These are phyloP conservation scores for Aspergillus ochraceus DNA, from an alignment of 2,329 filamentous ascomycete species.

Conservation along the genomic window DNA sequence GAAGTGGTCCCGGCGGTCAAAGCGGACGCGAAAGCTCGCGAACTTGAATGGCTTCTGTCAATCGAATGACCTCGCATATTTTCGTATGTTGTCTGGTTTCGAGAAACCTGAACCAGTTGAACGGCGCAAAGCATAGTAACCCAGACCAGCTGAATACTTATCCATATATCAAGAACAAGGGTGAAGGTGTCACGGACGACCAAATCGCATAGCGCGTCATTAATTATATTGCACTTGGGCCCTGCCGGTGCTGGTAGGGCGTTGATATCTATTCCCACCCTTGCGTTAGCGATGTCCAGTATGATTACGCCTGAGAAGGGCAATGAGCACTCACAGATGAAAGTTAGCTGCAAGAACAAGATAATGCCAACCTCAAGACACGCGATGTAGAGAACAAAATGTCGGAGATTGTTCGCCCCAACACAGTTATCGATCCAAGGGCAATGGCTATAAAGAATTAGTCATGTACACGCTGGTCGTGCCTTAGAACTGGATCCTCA, in stretches of 20 bases:
- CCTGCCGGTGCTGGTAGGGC: conserved; percentile 53
- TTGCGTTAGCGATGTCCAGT: conserved; percentile 3
- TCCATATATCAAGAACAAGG: conserved; percentile 77
- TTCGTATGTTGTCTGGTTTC: conserved; percentile 94
- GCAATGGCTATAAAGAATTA: conserved; percentile 67
- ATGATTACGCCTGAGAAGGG: not conserved
- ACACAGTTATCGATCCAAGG: conserved; percentile 98
- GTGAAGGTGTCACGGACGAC: conserved; percentile 83
- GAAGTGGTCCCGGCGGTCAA: conserved; percentile 70
- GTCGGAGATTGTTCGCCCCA: conserved; percentile 91
- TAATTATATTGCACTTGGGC: conserved; percentile 69
- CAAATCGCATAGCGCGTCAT: conserved; percentile 71
- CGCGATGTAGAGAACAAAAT: conserved; percentile 89
- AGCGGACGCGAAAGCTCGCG: conserved; percentile 61
- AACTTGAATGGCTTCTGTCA: conserved; percentile 52
- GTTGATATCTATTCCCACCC: conserved; percentile 59
- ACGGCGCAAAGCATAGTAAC: conserved; percentile 96
- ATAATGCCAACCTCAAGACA: conserved; percentile 74
- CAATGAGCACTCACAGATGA: conserved; percentile 62
- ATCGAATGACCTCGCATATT: conserved; percentile 83
- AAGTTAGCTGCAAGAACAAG: conserved; percentile 68
- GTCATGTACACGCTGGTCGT: not conserved
- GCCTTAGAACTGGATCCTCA: conserved; percentile 50
- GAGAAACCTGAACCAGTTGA: conserved; percentile 86
- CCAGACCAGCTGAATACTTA: conserved; percentile 83